phyloP scores from a whole-genome alignment of 1,139 yeast genomes.

The Saccharomyces hybrid region DNA sequence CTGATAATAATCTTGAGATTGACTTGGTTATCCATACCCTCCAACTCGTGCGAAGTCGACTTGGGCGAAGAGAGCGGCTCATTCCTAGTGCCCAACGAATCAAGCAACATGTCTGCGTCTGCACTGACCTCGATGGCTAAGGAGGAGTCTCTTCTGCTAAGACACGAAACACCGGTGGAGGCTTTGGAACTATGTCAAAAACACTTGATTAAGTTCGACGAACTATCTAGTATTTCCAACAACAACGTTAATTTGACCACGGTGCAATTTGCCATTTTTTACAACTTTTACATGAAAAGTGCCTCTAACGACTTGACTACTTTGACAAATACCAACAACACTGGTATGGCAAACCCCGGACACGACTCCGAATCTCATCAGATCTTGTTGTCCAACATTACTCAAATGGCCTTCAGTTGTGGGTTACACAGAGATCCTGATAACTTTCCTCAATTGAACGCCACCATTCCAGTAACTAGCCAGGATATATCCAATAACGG shows the following conservation, averaged over 20 bases:
- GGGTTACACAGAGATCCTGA: slow-evolving; percentile 51
- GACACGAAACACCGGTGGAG: slow-evolving; percentile 25
- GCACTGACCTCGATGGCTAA: slow-evolving; percentile 7
- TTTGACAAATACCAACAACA: slow-evolving; percentile 12
- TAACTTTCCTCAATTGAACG: slow-evolving; percentile 34
- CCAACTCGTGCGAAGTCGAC: slow-evolving; percentile 29
- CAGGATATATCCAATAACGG: slow-evolving; percentile 7
- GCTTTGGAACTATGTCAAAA: slow-evolving; percentile 26
- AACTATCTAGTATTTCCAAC: slow-evolving; percentile 29
- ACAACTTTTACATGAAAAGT: slow-evolving; percentile 40
- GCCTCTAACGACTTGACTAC: slow-evolving; percentile 34
- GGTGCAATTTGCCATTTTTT: slow-evolving; percentile 43
- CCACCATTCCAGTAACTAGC: slow-evolving; percentile 15
- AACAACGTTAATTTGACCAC: slow-evolving; percentile 34
- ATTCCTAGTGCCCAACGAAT: slow-evolving; percentile 9
- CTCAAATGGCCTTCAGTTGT: slow-evolving; percentile 47
- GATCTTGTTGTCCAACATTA: slow-evolving; percentile 36
- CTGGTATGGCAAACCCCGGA: slow-evolving; percentile 21
- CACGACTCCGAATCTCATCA: slow-evolving; percentile 42
- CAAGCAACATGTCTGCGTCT: background rate
- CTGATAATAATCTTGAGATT: slow-evolving; percentile 41
- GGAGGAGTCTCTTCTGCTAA: slow-evolving; percentile 23
- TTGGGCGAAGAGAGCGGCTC: slow-evolving; percentile 20
- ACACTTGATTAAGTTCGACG: slow-evolving; percentile 28
- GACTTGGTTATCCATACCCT: slow-evolving; percentile 44